Conservation (phyloP, 768 basidiomycete genomes). For the Mycena venus region DNA sequence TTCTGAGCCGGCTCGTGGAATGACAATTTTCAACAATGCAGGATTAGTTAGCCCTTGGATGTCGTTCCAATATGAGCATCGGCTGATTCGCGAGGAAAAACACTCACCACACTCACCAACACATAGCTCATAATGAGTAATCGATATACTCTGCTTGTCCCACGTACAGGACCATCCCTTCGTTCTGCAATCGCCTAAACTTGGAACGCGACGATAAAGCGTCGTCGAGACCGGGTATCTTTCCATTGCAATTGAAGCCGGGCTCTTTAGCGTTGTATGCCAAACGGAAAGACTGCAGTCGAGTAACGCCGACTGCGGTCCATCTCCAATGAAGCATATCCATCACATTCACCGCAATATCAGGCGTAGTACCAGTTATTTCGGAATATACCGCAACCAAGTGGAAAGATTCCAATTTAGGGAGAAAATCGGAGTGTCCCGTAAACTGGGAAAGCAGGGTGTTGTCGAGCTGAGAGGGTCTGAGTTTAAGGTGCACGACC, state of each 20-base stretch:
- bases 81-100: too few species aligned
- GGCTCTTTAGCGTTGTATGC: too few species aligned
- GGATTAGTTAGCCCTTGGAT: too few species aligned
- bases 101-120: too few species aligned
- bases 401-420: background rate
- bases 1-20: too few species aligned
- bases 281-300: conserved; percentile 4
- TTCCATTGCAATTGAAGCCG: too few species aligned
- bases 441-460: background rate
- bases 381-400: background rate
- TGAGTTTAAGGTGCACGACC: background rate
- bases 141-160: too few species aligned
- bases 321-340: conserved; percentile 1
- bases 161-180: conserved; percentile 2
- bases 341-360: background rate
- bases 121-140: too few species aligned
- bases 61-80: too few species aligned
- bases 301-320: background rate
- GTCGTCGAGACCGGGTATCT: background rate
- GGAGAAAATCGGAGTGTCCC: too few species aligned
- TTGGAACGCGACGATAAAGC: background rate
- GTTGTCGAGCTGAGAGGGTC: background rate
- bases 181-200: background rate
- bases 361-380: background rate
- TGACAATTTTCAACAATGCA: too few species aligned